Conservation (phyloP, 805 yeast species). For the Deakozyma indianensis region DNA sequence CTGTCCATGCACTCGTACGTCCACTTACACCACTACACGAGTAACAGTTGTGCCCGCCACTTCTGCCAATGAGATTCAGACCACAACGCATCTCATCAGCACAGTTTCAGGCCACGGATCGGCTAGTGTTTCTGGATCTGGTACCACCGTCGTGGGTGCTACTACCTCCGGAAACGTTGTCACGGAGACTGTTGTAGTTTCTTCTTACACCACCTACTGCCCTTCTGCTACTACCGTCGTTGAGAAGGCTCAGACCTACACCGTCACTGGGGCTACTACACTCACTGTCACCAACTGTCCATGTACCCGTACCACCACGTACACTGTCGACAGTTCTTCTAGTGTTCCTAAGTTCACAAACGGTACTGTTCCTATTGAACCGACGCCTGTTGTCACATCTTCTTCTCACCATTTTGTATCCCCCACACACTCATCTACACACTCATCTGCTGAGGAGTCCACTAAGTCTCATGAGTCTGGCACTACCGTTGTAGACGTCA, state of each 20-base stretch:
- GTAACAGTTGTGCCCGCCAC: constrained; percentile 18
- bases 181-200: constrained; percentile 7
- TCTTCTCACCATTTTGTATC: constrained; percentile 12
- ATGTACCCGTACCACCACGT: constrained; percentile 14
- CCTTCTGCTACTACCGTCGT: constrained; percentile 47
- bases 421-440: too few species aligned
- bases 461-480: constrained; percentile 4
- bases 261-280: constrained; percentile 8
- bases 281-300: constrained; percentile 8
- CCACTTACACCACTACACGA: constrained; percentile 17
- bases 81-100: background rate
- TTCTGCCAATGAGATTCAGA: constrained; percentile 1
- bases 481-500: constrained; percentile 3
- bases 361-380: constrained; percentile 4
- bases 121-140: constrained; percentile 4
- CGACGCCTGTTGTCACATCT: constrained; percentile 16
- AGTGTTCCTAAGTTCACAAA: constrained; percentile 1
- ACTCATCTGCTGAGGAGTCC: constrained; percentile 1
- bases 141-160: constrained; percentile 4
- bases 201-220: constrained; percentile 57
- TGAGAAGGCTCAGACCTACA: constrained; percentile 45
- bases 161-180: constrained; percentile 13
- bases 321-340: constrained; percentile 6
- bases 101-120: background rate
- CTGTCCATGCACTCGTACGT: constrained; percentile 7